Base-by-base conservation (phyloP, 176 grass and related monocot genomes). In the Eremochloa ophiuroides region DNA sequence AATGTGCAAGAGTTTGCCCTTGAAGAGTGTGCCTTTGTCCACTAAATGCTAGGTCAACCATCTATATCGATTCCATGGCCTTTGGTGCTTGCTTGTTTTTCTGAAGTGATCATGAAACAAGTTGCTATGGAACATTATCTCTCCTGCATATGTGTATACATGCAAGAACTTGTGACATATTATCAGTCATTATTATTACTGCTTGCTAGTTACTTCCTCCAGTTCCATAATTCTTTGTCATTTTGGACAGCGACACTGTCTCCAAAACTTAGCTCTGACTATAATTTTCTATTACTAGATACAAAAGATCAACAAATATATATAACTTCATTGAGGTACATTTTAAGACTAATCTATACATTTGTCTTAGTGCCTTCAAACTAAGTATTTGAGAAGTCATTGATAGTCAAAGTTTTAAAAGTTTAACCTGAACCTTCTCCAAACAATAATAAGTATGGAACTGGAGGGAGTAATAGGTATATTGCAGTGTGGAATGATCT, bases 1-100 rank as follows among this genome's bases (percentile, higher is more conserved):
- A 85, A 73, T 74, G n/a, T 48, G 48, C 73, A 67, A 73, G 78
- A 82, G 62, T 29, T 82, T 82, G 27, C 65, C 72, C 66, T 89
- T 14, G 79, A 85, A 77, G 56, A 51, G 83, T 50, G 79, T 89
- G 83, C 83, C 83, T 67, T 73, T 73, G 78, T 90, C 73, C 73
- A 82, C 82, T 90, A 82, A 89, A 86, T 82, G 74, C 74, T 61
- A 73, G 31, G 88, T 86, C 88, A 86, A 79, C 51, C 74, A 44
- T 86, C 59, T 78, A 78, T 30, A 82, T 58, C 1, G 29, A 78
- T 82, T 78, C 67, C 83, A 82, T 78, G 29, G 8, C 58, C 83
- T 67, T 38, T 43, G 61, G 60, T 41, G 40, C 58, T 37, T 65
- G 29, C 37, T 77, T 77, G 65, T 89, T 71, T 67, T 76, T 71